Conservation (phyloP, 2,329 filamentous ascomycete species). For the Pyrenophora tritici-repentis region DNA sequence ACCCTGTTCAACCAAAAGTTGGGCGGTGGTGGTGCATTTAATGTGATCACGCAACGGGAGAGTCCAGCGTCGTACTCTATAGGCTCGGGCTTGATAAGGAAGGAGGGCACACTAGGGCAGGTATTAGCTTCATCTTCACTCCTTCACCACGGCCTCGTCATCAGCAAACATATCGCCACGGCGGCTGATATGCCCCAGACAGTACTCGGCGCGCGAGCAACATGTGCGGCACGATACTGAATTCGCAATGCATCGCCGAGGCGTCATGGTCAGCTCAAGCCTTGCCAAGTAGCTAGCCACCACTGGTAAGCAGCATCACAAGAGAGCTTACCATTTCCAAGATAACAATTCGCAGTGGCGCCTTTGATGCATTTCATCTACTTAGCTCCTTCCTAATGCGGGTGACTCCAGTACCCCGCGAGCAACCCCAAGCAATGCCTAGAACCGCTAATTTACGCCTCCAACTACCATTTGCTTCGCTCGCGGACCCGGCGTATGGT, state of each 20-base stretch:
- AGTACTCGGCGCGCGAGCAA: constrained; percentile 8
- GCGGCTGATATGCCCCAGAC: constrained; percentile 20
- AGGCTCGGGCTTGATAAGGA: constrained; percentile 15
- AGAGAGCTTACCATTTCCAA: constrained; percentile 19
- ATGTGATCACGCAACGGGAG: constrained; percentile 12
- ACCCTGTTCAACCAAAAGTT: constrained; percentile 11
- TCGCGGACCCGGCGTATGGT: neutral
- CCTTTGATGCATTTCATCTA: constrained; percentile 6
- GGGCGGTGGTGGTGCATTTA: constrained; percentile 15
- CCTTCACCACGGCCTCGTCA: constrained; percentile 8
- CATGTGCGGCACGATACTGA: constrained; percentile 13
- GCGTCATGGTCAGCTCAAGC: constrained; percentile 12
- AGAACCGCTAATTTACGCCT: constrained; percentile 10
- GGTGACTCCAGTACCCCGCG: constrained; percentile 13
- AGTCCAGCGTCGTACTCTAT: constrained; percentile 10
- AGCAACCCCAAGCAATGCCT: constrained; percentile 10
- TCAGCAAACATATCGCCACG: constrained; percentile 24
- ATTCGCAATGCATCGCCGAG: constrained; percentile 20
- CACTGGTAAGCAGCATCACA: constrained; percentile 15
- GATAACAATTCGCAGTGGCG: constrained; percentile 19
- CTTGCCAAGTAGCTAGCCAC: constrained; percentile 20
- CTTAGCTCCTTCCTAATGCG: constrained; percentile 17
- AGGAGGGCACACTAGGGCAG: constrained; percentile 14
- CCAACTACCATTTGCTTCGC: constrained; percentile 7
- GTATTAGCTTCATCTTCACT: constrained; percentile 9